These are phyloP conservation scores for Exserohilum rostratum DNA, from an alignment of 2,329 filamentous ascomycete genomes.

Conservation along the genomic window DNA sequence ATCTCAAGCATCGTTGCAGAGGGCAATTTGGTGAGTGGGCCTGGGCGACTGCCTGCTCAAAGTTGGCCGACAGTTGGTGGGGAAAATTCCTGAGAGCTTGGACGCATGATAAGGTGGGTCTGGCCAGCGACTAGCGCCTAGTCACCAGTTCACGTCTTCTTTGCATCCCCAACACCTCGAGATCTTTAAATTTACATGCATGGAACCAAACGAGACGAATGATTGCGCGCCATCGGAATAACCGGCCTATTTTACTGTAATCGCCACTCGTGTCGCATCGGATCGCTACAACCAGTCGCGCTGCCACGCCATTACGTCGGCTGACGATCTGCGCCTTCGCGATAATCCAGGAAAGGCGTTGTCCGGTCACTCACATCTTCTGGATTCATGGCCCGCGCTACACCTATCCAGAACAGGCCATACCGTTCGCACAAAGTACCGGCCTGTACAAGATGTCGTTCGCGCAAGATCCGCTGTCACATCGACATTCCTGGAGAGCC, in stretches of 20 bases:
- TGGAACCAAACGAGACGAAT: not conserved
- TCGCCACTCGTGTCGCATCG: not conserved
- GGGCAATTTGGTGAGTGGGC: not conserved
- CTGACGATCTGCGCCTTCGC: not conserved
- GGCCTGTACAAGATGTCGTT: slow-evolving; percentile 50
- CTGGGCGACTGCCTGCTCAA: not conserved
- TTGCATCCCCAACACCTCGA: slow-evolving; percentile 4
- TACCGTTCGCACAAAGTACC: slow-evolving; percentile 53
- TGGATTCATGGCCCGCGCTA: slow-evolving; percentile 39
- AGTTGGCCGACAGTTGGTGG: slow-evolving; percentile 6
- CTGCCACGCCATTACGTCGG: not conserved
- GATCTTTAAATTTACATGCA: not conserved
- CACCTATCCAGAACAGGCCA: slow-evolving; percentile 45
- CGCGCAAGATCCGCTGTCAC: slow-evolving; percentile 51
- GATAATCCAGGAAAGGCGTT: not conserved
- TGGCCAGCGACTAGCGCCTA: slow-evolving; percentile 6
- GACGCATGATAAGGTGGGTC: slow-evolving; percentile 2
- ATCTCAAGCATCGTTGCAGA: not conserved
- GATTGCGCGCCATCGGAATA: not conserved
- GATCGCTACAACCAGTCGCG: not conserved
- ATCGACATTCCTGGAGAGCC: slow-evolving; percentile 48
- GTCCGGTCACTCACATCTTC: not conserved
- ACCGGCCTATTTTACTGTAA: not conserved
- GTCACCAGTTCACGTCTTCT: slow-evolving; percentile 9
- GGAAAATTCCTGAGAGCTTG: slow-evolving; percentile 7